Conservation (phyloP, 331 rosid genomes). For the Quercus phellos region DNA sequence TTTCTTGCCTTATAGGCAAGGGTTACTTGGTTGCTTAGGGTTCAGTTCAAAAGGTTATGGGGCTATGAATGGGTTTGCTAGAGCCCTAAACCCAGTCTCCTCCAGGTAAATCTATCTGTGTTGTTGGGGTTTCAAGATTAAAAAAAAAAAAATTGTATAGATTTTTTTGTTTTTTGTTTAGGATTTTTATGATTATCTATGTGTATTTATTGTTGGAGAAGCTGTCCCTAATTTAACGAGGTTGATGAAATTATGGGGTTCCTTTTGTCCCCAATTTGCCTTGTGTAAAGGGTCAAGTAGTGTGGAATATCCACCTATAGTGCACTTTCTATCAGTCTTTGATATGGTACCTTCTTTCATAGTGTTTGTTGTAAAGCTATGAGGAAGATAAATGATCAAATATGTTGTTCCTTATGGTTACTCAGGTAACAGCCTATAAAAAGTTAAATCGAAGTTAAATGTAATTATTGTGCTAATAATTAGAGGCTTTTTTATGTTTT, state of each 20-base stretch:
- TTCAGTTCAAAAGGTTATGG: slow-evolving; percentile 96
- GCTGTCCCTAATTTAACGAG: slow-evolving; percentile 13
- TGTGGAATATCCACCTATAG: slow-evolving; percentile 15
- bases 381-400: neutral
- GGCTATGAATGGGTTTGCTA: slow-evolving; percentile 89
- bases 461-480: neutral
- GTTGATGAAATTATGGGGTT: slow-evolving; percentile 16
- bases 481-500: neutral
- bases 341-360: neutral
- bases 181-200: slow-evolving; percentile 7
- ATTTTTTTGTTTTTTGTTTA: slow-evolving; percentile 5
- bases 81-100: slow-evolving; percentile 91
- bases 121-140: neutral
- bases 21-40: slow-evolving; percentile 88
- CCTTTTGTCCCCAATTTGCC: slow-evolving; percentile 17
- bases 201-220: slow-evolving; percentile 22
- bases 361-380: neutral
- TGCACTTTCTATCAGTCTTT: slow-evolving; percentile 19
- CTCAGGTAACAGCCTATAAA: neutral
- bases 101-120: slow-evolving; percentile 56
- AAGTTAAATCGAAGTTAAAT: neutral
- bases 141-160: slow-evolving; percentile 40
- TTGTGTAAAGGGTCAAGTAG: slow-evolving; percentile 9
- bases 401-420: neutral
- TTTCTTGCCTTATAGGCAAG: slow-evolving; percentile 86